A percentile compares a stretch with the other conserved stretches of the same genome.
Evolutionary conservation across 106 monocot genomes (phyloP).

Genomic region (Agapanthus africanus): DNA sequence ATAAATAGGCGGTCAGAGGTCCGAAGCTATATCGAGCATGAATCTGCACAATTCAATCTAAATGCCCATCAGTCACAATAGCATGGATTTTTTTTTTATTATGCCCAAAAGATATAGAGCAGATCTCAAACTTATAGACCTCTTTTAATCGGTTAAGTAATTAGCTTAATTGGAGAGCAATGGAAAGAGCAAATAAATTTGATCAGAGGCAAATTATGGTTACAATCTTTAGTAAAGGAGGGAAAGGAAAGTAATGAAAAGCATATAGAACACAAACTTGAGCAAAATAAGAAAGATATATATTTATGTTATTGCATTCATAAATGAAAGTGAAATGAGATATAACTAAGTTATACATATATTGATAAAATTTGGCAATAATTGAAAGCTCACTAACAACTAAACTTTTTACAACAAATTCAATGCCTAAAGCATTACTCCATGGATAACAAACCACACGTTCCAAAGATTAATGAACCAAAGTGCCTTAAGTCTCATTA

Average conservation of each 20-base stretch:
- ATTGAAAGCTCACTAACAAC: too few relatives aligned
- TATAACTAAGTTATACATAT: background rate
- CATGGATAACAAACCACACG: too few relatives aligned
- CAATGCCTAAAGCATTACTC: too few relatives aligned
- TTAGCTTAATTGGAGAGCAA: background rate
- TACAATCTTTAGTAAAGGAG: background rate
- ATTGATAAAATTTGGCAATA: too few relatives aligned
- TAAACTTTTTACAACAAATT: too few relatives aligned
- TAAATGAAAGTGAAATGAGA: background rate
- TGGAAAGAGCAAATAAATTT: background rate
- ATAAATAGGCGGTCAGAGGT: constrained; percentile 56
- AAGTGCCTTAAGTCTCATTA: too few relatives aligned
- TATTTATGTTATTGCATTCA: background rate
- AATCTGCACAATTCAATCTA: constrained; percentile 35
- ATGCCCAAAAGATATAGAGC: too few relatives aligned
- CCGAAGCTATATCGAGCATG: constrained; percentile 54
- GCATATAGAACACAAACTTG: too few relatives aligned
- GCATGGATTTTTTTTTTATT: too few relatives aligned
- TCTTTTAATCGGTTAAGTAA: background rate
- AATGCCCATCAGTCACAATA: background rate
- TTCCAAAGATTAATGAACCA: too few relatives aligned
- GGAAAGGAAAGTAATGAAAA: background rate
- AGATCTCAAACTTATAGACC: background rate
- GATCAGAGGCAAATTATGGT: background rate
- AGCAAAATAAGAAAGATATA: too few relatives aligned